These are phyloP conservation scores for Leccinum boreale DNA, from an alignment of 768 basidiomycete genomes.

Conservation along the genomic window DNA sequence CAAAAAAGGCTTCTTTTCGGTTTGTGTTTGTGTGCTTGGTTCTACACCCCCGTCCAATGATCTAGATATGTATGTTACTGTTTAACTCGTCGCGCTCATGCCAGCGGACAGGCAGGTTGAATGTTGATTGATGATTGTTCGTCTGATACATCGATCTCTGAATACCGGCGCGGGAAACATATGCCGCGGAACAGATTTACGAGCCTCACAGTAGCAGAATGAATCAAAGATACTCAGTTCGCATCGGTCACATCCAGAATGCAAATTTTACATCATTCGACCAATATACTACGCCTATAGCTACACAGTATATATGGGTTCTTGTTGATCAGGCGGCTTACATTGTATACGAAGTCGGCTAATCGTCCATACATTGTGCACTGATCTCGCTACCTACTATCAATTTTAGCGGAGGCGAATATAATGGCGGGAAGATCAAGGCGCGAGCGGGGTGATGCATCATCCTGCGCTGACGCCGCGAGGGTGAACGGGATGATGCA, in stretches of 20 bases:
- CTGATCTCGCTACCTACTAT: background rate
- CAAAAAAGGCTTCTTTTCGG: background rate
- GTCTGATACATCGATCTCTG: background rate
- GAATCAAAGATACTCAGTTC: background rate
- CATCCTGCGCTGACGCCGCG: too few species aligned
- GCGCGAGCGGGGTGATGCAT: too few species aligned
- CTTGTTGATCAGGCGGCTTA: background rate
- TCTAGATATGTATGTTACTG: background rate
- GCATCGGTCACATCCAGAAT: background rate
- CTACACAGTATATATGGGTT: background rate
- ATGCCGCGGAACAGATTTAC: background rate
- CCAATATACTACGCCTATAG: background rate
- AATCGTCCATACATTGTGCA: background rate
- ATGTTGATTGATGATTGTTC: background rate
- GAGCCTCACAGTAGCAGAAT: background rate
- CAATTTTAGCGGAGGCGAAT: background rate
- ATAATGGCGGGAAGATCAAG: too few species aligned
- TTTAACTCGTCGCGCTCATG: background rate
- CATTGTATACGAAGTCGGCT: background rate
- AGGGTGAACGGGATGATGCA: too few species aligned
- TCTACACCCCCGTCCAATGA: background rate
- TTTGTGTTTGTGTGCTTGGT: background rate
- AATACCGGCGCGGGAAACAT: background rate
- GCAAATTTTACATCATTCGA: background rate
- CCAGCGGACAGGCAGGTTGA: background rate